Percentiles rank a stretch among this genome's conserved stretches.
These are phyloP conservation scores for Podila epicladia DNA, from an alignment of 192 early-diverging fungal species.

Conservation along the genomic window DNA sequence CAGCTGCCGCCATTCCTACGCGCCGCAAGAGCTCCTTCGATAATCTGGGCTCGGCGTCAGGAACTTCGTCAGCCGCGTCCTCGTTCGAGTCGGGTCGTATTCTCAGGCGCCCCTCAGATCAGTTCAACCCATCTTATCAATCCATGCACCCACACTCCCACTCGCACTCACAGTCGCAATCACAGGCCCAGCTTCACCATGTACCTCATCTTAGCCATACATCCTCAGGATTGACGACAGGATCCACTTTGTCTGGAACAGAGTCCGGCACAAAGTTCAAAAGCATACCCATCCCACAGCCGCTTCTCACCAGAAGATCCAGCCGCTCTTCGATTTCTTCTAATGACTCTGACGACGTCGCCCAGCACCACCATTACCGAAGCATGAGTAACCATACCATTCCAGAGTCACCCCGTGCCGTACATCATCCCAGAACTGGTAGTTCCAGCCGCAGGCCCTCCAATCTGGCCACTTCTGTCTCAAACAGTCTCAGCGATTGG, in stretches of 20 bases:
- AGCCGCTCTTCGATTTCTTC: slow-evolving; percentile 47
- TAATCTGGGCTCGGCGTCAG: slow-evolving; percentile 38
- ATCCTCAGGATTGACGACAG: slow-evolving; percentile 8
- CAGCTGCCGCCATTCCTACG: slow-evolving; percentile 29
- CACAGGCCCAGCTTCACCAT: slow-evolving; percentile 20
- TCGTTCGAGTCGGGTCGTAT: slow-evolving; percentile 42
- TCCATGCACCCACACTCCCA: slow-evolving; percentile 25
- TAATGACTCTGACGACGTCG: slow-evolving; percentile 43
- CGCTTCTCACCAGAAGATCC: slow-evolving; percentile 43
- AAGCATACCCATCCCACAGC: slow-evolving; percentile 50
- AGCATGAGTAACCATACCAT: slow-evolving; percentile 20
- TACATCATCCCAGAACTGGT: slow-evolving; percentile 22
- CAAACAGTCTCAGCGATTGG: slow-evolving; percentile 48
- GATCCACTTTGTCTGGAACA: slow-evolving; percentile 17
- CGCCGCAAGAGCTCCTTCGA: slow-evolving; percentile 45
- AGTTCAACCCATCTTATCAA: slow-evolving; percentile 39
- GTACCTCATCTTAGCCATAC: slow-evolving; percentile 11
- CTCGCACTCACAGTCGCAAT: slow-evolving; percentile 4
- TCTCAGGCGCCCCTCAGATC: slow-evolving; percentile 41
- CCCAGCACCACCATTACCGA: slow-evolving; percentile 38
- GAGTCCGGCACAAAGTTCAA: slow-evolving; percentile 49
- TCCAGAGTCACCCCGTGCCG: slow-evolving; percentile 31
- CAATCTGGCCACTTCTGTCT: slow-evolving; percentile 41
- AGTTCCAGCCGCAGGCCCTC: slow-evolving; percentile 38
- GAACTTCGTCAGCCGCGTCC: slow-evolving; percentile 41